These are phyloP conservation scores for Abelmoschus esculentus DNA, from an alignment of 345 rosid species.

Conservation along the genomic window DNA sequence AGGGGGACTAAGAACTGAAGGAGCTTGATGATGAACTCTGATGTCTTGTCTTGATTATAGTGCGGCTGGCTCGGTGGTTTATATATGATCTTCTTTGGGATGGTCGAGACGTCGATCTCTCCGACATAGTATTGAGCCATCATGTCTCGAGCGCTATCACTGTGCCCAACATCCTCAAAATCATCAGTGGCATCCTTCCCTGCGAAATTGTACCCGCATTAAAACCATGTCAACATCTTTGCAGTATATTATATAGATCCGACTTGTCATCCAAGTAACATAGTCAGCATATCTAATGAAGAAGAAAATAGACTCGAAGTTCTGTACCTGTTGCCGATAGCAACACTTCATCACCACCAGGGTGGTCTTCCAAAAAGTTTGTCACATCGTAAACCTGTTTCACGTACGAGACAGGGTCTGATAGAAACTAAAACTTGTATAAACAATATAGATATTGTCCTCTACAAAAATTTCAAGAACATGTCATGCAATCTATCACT, in stretches of 20 bases:
- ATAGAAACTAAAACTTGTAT: not conserved
- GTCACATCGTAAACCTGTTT: conserved; percentile 42
- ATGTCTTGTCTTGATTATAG: conserved; percentile 75
- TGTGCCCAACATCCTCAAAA: conserved; percentile 69
- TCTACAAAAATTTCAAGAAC: not conserved
- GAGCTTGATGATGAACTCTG: conserved; percentile 68
- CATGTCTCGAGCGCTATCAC: conserved; percentile 38
- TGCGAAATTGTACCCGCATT: conserved; percentile 7
- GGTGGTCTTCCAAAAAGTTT: conserved; percentile 51
- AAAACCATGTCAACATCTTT: not conserved
- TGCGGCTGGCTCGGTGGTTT: conserved; percentile 66
- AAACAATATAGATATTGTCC: not conserved
- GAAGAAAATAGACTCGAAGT: not conserved
- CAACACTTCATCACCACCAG: conserved; percentile 48
- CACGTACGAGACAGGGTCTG: not conserved
- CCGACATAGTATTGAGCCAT: conserved; percentile 61
- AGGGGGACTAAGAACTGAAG: conserved; percentile 75
- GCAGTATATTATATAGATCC: not conserved
- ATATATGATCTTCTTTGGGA: conserved; percentile 46
- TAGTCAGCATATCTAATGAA: too few species aligned
- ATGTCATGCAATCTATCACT: not conserved
- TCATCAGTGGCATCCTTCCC: conserved; percentile 80
- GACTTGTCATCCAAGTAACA: not conserved
- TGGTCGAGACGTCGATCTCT: conserved; percentile 47
- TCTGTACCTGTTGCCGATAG: conserved; percentile 20